A percentile compares a stretch with the other conserved stretches of the same genome.
Conservation (phyloP, 2,329 filamentous ascomycete genomes). For the Phialemoniopsis sp. region DNA sequence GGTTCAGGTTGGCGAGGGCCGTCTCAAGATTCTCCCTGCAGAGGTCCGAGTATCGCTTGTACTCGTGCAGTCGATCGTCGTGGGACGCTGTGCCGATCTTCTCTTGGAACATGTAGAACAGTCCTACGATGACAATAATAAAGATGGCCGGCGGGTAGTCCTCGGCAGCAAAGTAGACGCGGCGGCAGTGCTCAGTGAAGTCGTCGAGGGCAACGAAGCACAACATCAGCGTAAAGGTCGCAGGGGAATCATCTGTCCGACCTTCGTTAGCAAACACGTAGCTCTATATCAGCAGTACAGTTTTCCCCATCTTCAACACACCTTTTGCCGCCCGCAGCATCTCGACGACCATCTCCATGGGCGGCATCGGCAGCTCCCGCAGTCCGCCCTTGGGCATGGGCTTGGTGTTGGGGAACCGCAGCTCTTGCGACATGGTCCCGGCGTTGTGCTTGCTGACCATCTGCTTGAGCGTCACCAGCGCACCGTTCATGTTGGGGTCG, state of each 20-base stretch:
- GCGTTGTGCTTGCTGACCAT: constrained; percentile 44
- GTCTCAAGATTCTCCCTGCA: constrained; percentile 9
- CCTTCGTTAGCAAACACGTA: too few species aligned
- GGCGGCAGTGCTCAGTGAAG: constrained; percentile 45
- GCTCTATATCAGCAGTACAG: too few species aligned
- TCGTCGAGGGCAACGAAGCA: constrained; percentile 43
- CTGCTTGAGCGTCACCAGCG: constrained; percentile 45
- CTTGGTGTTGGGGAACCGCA: constrained; percentile 40
- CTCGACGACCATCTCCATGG: constrained; percentile 43
- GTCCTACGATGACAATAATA: constrained; percentile 42
- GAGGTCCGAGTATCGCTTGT: constrained; percentile 27
- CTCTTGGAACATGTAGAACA: constrained; percentile 47
- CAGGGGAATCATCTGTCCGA: constrained; percentile 34
- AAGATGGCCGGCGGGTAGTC: constrained; percentile 31
- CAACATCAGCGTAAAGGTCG: constrained; percentile 46
- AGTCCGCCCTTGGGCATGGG: constrained; percentile 40
- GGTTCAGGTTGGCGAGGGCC: constrained; percentile 33
- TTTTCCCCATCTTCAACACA: constrained; percentile 12
- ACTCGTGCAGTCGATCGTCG: constrained; percentile 25
- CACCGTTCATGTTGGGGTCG: constrained; percentile 47
- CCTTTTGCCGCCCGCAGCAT: constrained; percentile 44
- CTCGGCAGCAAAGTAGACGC: constrained; percentile 17
- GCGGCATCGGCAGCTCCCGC: constrained; percentile 50
- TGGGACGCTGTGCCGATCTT: constrained; percentile 25
- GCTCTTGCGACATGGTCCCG: constrained; percentile 29